phyloP scores from a whole-genome alignment of 495 filamentous ascomycete genomes.

The Tuber melanosporum region DNA sequence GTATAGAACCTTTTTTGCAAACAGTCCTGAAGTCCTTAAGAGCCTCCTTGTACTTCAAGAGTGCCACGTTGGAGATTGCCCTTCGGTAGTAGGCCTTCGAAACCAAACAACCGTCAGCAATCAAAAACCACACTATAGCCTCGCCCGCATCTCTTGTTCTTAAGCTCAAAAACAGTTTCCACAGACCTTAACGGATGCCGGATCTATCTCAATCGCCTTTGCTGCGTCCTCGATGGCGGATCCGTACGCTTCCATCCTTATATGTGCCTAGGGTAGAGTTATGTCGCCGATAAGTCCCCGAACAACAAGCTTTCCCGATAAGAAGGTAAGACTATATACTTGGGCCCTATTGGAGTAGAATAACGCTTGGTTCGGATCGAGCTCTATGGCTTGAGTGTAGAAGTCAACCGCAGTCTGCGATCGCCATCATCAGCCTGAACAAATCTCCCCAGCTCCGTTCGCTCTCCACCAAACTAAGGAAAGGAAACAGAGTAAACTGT shows the following conservation, averaged over 20 bases:
- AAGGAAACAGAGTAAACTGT: neutral
- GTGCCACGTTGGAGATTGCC: slow-evolving; percentile 82
- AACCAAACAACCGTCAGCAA: slow-evolving; percentile 10
- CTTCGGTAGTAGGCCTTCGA: slow-evolving; percentile 87
- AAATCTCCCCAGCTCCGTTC: neutral
- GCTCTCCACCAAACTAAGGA: neutral
- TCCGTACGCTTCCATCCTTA: slow-evolving; percentile 91
- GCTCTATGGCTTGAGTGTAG: slow-evolving; percentile 84
- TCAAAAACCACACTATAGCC: neutral
- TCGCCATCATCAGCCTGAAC: neutral
- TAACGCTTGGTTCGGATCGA: slow-evolving; percentile 74
- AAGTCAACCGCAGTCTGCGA: slow-evolving; percentile 62
- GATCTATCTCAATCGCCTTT: slow-evolving; percentile 87
- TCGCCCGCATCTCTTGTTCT: neutral
- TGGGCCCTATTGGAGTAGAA: slow-evolving; percentile 94
- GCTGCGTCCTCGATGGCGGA: slow-evolving; percentile 87
- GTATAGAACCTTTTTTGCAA: slow-evolving; percentile 55
- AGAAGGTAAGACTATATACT: slow-evolving; percentile 49
- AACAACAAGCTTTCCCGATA: slow-evolving; percentile 34
- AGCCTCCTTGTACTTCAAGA: slow-evolving; percentile 77
- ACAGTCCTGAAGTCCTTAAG: slow-evolving; percentile 89
- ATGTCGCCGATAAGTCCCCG: slow-evolving; percentile 47
- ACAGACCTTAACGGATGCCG: slow-evolving; percentile 72
- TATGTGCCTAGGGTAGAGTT: slow-evolving; percentile 59
- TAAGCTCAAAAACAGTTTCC: slow-evolving; percentile 20